These are phyloP conservation scores for Noccaea caerulescens DNA, from an alignment of 345 rosid species.

Conservation along the genomic window DNA sequence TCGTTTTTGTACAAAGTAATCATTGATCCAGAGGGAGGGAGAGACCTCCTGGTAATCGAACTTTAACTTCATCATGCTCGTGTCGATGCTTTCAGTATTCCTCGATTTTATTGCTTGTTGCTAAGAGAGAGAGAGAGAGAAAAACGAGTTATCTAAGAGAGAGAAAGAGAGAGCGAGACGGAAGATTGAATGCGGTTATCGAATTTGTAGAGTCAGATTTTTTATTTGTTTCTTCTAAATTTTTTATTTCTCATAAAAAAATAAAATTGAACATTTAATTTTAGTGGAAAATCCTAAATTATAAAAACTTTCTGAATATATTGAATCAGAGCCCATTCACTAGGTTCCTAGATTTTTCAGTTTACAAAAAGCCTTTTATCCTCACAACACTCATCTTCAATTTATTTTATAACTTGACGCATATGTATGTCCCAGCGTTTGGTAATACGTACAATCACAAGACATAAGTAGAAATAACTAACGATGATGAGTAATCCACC, in stretches of 20 bases:
- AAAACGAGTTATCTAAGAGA: neutral
- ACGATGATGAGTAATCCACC: too few species aligned
- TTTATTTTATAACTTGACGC: too few species aligned
- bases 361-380: neutral
- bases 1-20: neutral
- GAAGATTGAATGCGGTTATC: slow-evolving; percentile 20
- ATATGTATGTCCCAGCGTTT: too few species aligned
- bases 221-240: neutral
- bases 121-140: neutral
- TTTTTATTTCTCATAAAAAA: neutral
- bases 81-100: slow-evolving; percentile 2
- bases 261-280: neutral
- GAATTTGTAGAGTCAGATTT: neutral
- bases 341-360: neutral
- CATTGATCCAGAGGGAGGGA: neutral
- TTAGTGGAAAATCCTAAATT: neutral
- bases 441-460: too few species aligned
- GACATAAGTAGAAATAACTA: too few species aligned
- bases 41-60: slow-evolving; percentile 36
- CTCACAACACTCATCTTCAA: neutral
- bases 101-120: neutral
- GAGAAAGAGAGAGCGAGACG: neutral
- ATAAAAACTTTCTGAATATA: neutral
- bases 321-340: neutral
- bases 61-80: slow-evolving; percentile 10